Evolutionary conservation across 805 yeast genomes (phyloP).

Genomic region (Candida sphagnicola): DNA sequence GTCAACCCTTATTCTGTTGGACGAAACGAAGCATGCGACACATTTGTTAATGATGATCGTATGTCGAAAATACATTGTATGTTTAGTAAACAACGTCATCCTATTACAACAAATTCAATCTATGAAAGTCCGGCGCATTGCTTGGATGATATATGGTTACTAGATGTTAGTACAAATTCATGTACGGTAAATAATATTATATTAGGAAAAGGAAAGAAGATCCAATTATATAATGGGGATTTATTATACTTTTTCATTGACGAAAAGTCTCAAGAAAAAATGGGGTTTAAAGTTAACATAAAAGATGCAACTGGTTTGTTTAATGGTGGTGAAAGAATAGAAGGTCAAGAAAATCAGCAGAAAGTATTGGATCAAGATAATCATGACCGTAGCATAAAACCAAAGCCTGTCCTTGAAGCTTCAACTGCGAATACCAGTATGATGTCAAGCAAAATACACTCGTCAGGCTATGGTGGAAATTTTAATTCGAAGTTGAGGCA

Average conservation of each 20-base stretch:
- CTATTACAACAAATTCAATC: conserved; percentile 44
- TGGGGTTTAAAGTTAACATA: conserved; percentile 52
- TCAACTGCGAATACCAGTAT: conserved; percentile 8
- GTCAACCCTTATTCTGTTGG: conserved; percentile 70
- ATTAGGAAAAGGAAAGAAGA: conserved; percentile 61
- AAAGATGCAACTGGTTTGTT: conserved; percentile 63
- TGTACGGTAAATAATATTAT: conserved; percentile 63
- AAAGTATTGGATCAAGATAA: conserved; percentile 23
- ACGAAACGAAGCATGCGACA: conserved; percentile 59
- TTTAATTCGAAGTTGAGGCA: conserved; percentile 25
- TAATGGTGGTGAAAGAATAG: conserved; percentile 40
- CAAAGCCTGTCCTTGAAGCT: conserved; percentile 11
- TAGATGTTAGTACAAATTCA: conserved; percentile 77
- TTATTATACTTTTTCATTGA: conserved; percentile 64
- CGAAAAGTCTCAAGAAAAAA: conserved; percentile 43
- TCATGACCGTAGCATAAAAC: conserved; percentile 25
- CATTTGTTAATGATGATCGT: conserved; percentile 63
- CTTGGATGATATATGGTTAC: conserved; percentile 71
- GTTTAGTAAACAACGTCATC: conserved; percentile 59
- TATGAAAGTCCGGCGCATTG: conserved; percentile 73
- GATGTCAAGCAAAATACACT: conserved; percentile 4
- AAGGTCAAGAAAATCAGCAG: conserved; percentile 12
- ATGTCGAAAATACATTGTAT: conserved; percentile 84
- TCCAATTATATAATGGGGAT: conserved; percentile 62
- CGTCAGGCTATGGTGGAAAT: conserved; percentile 22